A percentile compares a stretch with the other conserved stretches of the same genome.
These are phyloP conservation scores for Bacterosira constricta DNA, from an alignment of 108 stramenopile genomes.

Conservation along the genomic window DNA sequence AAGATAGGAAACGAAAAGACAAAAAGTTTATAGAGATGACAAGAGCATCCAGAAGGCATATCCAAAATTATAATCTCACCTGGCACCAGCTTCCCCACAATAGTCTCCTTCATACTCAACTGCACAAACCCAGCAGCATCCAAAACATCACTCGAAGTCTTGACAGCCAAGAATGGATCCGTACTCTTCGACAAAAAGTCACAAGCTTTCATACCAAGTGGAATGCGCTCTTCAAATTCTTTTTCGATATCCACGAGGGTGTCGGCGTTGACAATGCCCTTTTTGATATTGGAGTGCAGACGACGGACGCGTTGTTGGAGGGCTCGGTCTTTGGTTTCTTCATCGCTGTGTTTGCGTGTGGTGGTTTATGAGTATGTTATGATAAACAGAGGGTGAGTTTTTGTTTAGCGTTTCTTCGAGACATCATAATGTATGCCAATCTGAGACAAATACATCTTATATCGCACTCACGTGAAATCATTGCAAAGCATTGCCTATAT, in stretches of 20 bases:
- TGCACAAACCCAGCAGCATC: conserved; percentile 65
- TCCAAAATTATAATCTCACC: conserved; percentile 33
- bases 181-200: conserved; percentile 67
- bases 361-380: too few species aligned
- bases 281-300: conserved; percentile 12
- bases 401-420: too few species aligned
- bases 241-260: not conserved
- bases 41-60: too few species aligned
- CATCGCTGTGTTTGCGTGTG: conserved; percentile 13
- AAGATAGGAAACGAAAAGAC: too few species aligned
- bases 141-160: conserved; percentile 55
- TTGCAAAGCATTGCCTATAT: not conserved
- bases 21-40: too few species aligned
- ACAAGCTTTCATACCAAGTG: conserved; percentile 70
- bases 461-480: conserved; percentile 5
- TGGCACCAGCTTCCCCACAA: conserved; percentile 38
- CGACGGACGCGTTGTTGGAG: conserved; percentile 23
- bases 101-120: conserved; percentile 48
- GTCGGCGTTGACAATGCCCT: conserved; percentile 3
- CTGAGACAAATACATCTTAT: not conserved
- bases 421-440: too few species aligned
- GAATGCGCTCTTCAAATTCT: conserved; percentile 20
- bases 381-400: too few species aligned
- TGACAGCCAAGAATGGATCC: conserved; percentile 83
- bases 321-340: conserved; percentile 19